A percentile compares a stretch with the other conserved stretches of the same genome.
phyloP scores from a whole-genome alignment of 345 rosid species.

The Eucalyptus curtisii region DNA sequence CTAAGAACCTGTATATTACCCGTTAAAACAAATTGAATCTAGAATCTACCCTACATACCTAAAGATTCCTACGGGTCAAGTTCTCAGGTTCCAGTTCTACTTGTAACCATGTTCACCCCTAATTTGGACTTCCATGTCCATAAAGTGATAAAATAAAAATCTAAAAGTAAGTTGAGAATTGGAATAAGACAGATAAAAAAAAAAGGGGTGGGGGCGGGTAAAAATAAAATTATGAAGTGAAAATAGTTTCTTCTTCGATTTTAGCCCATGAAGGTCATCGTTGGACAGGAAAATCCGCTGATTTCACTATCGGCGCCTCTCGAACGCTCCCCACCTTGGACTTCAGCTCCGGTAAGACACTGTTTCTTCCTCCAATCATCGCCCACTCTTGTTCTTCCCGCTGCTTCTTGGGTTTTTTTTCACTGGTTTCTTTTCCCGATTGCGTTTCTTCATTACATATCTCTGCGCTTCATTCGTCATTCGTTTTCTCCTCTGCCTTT shows the following conservation, averaged over 20 bases:
- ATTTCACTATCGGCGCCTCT: not conserved
- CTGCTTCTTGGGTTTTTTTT: not conserved
- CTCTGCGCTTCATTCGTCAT: not conserved
- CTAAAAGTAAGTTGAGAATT: fast-evolving
- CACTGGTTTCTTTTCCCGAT: not conserved
- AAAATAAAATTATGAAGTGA: not conserved
- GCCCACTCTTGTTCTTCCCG: not conserved
- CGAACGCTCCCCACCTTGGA: not conserved
- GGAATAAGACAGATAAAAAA: fast-evolving
- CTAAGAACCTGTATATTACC: fast-evolving
- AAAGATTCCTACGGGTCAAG: fast-evolving
- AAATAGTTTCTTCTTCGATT: not conserved
- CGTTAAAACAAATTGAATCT: fast-evolving
- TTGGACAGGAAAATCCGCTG: not conserved
- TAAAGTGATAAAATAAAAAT: no score
- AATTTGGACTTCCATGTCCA: no score
- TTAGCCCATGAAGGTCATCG: not conserved
- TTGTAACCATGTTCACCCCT: fast-evolving
- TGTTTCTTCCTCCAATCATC: not conserved
- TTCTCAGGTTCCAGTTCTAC: fast-evolving
- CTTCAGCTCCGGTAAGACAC: not conserved
- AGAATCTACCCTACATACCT: fast-evolving
- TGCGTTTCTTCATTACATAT: not conserved
- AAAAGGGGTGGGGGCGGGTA: no score
- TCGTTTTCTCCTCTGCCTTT: not conserved